Evolutionary conservation across 257 asterid species (phyloP).

Genomic region (Datura wrightii): DNA sequence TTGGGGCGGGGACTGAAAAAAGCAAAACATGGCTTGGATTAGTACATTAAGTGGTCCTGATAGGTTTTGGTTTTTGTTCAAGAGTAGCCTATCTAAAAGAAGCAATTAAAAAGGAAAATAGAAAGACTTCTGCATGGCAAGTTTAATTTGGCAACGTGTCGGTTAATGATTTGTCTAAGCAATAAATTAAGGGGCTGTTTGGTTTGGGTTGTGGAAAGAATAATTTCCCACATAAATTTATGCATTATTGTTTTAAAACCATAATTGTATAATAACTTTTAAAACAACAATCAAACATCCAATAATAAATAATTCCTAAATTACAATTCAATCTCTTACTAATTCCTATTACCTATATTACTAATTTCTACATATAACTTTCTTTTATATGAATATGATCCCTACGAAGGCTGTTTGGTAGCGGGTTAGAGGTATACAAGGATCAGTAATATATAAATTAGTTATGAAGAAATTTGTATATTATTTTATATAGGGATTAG

Average conservation of each 20-base stretch:
- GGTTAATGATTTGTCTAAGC: neutral
- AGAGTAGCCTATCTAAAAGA: neutral
- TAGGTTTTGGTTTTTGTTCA: neutral
- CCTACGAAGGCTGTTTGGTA: too few species aligned
- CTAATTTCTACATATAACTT: too few species aligned
- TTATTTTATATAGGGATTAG: too few species aligned
- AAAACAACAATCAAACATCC: neutral
- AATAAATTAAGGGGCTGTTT: neutral
- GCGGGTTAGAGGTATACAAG: too few species aligned
- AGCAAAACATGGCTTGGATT: neutral
- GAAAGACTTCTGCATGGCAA: neutral
- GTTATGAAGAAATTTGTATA: too few species aligned
- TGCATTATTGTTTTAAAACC: neutral
- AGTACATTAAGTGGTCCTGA: neutral
- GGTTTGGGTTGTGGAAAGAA: neutral
- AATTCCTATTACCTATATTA: neutral
- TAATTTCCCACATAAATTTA: neutral
- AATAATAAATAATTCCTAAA: too few species aligned
- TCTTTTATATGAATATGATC: too few species aligned
- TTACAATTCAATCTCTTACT: too few species aligned
- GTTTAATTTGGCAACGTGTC: neutral
- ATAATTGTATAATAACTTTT: neutral
- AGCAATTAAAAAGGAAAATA: neutral
- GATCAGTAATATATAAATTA: too few species aligned
- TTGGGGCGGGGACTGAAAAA: neutral